Percentiles rank a stretch among this genome's conserved stretches.
phyloP scores from a whole-genome alignment of 805 yeast genomes.

The Saccharomycopsis guyanensis region DNA sequence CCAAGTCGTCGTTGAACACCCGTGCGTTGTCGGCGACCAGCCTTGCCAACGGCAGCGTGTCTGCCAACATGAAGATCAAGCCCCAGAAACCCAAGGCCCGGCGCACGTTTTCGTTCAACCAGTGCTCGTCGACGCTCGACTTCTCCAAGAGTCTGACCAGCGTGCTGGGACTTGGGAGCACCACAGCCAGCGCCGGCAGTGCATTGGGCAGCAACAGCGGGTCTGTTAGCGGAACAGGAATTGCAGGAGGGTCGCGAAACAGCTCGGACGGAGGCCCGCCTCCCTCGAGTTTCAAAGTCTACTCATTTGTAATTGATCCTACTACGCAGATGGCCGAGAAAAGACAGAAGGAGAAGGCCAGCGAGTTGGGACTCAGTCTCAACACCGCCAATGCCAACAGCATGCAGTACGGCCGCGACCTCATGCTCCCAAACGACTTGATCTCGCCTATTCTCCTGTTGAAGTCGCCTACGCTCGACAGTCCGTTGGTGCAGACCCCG shows the following conservation, averaged over 20 bases:
- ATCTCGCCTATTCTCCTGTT: background rate
- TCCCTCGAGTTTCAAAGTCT: background rate
- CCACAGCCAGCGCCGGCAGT: background rate
- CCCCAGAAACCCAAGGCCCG: conserved; percentile 10
- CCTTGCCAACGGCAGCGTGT: background rate
- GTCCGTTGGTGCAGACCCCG: conserved; percentile 1
- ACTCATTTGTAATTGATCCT: background rate
- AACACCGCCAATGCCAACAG: background rate
- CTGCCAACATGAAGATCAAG: conserved; percentile 10
- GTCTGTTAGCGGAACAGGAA: background rate
- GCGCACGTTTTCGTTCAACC: conserved; percentile 20
- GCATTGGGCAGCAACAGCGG: background rate
- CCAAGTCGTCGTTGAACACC: conserved; percentile 15
- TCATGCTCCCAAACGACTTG: background rate
- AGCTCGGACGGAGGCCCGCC: background rate
- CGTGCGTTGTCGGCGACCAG: background rate
- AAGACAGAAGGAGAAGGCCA: background rate
- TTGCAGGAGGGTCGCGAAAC: background rate
- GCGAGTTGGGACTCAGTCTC: background rate
- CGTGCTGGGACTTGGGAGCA: background rate
- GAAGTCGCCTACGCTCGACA: background rate
- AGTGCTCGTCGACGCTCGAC: conserved; percentile 20
- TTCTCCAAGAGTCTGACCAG: conserved; percentile 8
- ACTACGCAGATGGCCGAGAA: background rate
- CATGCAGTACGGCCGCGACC: background rate